Base-by-base conservation (phyloP, 768 basidiomycete genomes). In the Panaeolus cyanescens region DNA sequence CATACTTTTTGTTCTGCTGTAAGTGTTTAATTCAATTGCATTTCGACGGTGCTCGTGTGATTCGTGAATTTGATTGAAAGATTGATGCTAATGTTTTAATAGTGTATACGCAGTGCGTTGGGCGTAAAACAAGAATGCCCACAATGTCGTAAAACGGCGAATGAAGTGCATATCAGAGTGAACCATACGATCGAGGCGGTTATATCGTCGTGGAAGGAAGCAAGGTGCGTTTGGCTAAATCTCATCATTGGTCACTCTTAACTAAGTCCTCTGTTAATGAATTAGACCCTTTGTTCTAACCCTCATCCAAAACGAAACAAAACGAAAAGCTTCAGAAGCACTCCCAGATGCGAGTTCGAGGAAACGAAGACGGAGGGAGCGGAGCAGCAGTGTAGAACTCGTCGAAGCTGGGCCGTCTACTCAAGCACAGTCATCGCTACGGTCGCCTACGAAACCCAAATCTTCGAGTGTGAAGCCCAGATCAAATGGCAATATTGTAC, bases 1-100 rank as follows among this genome's bases (percentile, higher is more conserved):
- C 93, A 95, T 67, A 88, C 86, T 54, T 95, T 93, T 70, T 94
- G 93, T 75, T 92, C 90, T 13, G 70, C 83, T 67, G 91, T 92
- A 64, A 66, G 87, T 59, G 25, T 33, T 64, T 33, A 54, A 12
- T 40, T 30, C 60, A 55, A 58, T 42, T 15, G 8, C 19, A 50
- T 6, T 5, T 25, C 22, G 19, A 42, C 19, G 4, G 4, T 50
- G 25, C 25, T 50, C 25, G 13, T 3, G 22, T 6, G 13, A 34
- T 34, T 6, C 33, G 7, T 45, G 4, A 10, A 7, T 50, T 30
- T n/a, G 15, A n/a, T n/a, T n/a, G n/a, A n/a, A n/a, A n/a, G n/a
- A n/a, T n/a, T n/a, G n/a, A n/a, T n/a, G n/a, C n/a, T n/a, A n/a
- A n/a, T n/a, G n/a, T n/a, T n/a, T 54, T 34, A 50, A 20, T 60